Percentiles rank a stretch among this genome's conserved stretches.
These are phyloP conservation scores for Spirogloea muscicola DNA, from an alignment of 139 green algal species.

Conservation along the genomic window DNA sequence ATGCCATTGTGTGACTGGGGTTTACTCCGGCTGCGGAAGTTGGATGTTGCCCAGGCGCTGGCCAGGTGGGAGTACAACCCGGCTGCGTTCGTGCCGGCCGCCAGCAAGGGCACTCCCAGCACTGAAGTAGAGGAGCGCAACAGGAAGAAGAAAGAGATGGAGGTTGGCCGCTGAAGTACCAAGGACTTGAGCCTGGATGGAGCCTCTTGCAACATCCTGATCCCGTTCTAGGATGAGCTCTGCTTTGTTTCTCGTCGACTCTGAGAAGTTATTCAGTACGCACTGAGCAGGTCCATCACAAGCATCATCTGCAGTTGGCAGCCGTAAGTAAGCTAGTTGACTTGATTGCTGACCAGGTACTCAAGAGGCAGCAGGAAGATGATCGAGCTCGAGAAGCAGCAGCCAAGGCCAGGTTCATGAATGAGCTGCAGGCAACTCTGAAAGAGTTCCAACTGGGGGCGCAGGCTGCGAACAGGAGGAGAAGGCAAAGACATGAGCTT, in stretches of 20 bases:
- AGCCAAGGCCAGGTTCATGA: constrained; percentile 30
- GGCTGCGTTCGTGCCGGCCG: too few relatives aligned
- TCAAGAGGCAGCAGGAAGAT: background rate
- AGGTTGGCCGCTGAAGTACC: too few relatives aligned
- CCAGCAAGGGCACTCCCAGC: too few relatives aligned
- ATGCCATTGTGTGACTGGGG: constrained; percentile 25
- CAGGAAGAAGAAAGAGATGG: constrained; percentile 12
- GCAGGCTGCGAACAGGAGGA: background rate
- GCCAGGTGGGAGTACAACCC: constrained; percentile 23
- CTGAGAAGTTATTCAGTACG: too few relatives aligned
- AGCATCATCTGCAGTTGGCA: too few relatives aligned
- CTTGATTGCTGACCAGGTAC: background rate
- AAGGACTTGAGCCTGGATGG: too few relatives aligned
- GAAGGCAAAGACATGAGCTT: constrained; percentile 37
- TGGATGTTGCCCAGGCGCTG: constrained; percentile 11
- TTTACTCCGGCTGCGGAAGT: constrained; percentile 4
- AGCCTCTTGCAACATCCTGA: too few relatives aligned
- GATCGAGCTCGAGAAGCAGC: background rate
- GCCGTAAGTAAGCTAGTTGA: too few relatives aligned
- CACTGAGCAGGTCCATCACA: too few relatives aligned
- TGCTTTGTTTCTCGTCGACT: too few relatives aligned
- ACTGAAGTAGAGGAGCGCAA: background rate
- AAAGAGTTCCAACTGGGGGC: constrained; percentile 15
- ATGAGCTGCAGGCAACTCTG: constrained; percentile 17
- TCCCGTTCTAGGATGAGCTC: too few relatives aligned